Conservation (phyloP, 208 protist genomes). For the Wallacemonas sp. region DNA sequence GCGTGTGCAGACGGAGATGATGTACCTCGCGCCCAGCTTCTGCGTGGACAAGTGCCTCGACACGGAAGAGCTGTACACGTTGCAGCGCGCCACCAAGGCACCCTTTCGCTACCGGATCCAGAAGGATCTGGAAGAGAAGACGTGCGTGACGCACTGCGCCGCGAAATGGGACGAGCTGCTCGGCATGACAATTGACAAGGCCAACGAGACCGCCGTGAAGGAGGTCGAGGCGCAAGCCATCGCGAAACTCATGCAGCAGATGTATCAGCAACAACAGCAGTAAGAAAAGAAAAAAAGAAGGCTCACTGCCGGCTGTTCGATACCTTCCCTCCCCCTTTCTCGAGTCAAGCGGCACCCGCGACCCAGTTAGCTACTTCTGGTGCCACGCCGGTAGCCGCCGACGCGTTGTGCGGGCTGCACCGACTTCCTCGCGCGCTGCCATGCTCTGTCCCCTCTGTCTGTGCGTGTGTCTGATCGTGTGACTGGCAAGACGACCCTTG, state of each 20-base stretch:
- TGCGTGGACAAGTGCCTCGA: conserved; percentile 84
- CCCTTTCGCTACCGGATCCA: conserved; percentile 74
- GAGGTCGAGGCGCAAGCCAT: conserved; percentile 66
- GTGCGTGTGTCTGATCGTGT: too few species aligned
- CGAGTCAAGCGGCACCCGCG: too few species aligned
- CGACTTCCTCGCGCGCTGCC: too few species aligned
- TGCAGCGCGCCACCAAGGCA: conserved; percentile 74
- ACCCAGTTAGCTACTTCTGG: too few species aligned
- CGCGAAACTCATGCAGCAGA: conserved; percentile 47
- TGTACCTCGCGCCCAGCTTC: conserved; percentile 49
- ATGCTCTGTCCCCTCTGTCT: too few species aligned
- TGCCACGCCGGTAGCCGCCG: too few species aligned
- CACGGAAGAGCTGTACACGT: conserved; percentile 87
- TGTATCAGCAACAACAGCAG: conserved; percentile 36
- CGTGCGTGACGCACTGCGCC: conserved; percentile 72
- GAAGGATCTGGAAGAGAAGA: conserved; percentile 83
- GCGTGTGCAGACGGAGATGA: conserved; percentile 55
- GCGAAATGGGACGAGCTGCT: conserved; percentile 79
- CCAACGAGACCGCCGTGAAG: conserved; percentile 47
- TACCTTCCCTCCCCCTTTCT: too few species aligned
- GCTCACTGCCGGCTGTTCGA: too few species aligned
- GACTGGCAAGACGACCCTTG: too few species aligned
- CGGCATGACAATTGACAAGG: conserved; percentile 29
- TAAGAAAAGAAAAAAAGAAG: conserved; percentile 3
- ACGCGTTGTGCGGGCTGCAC: too few species aligned